These are phyloP conservation scores for Arachis monticola DNA, from an alignment of 331 rosid genomes.

Conservation along the genomic window DNA sequence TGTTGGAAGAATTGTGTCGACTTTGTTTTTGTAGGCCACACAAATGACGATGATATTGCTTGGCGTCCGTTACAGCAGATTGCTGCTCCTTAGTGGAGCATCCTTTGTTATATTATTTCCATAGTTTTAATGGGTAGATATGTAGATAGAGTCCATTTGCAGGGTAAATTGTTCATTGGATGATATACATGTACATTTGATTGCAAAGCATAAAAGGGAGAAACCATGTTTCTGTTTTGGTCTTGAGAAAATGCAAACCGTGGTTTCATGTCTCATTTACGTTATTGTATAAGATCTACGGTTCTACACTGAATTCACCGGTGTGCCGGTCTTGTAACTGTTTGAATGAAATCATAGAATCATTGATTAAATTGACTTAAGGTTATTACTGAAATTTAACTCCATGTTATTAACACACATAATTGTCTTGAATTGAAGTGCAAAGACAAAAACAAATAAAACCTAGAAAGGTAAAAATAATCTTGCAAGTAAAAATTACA, in stretches of 20 bases:
- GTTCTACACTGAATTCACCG: constrained; percentile 6
- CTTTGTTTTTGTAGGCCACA: constrained; percentile 69
- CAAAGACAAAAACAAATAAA: background rate
- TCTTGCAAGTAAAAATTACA: background rate
- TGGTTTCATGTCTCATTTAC: background rate
- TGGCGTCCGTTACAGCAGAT: constrained; percentile 76
- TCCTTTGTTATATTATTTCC: constrained; percentile 36
- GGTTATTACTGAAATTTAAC: background rate
- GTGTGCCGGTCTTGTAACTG: constrained; percentile 10
- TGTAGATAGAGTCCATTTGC: constrained; percentile 39
- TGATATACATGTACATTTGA: constrained; percentile 44
- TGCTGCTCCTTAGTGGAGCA: constrained; percentile 36
- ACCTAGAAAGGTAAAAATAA: background rate
- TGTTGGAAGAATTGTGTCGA: constrained; percentile 80
- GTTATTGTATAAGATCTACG: background rate
- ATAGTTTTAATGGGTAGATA: constrained; percentile 20
- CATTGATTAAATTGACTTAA: background rate
- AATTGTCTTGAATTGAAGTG: background rate
- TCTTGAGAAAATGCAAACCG: constrained; percentile 20
- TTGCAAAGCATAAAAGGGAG: constrained; percentile 31
- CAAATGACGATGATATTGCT: constrained; percentile 58
- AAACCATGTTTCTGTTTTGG: constrained; percentile 14
- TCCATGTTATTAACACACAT: background rate
- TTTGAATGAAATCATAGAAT: constrained; percentile 14
- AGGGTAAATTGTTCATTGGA: constrained; percentile 33